Base-by-base conservation (phyloP, 164 flowering plant species). In the Brasenia schreberi region DNA sequence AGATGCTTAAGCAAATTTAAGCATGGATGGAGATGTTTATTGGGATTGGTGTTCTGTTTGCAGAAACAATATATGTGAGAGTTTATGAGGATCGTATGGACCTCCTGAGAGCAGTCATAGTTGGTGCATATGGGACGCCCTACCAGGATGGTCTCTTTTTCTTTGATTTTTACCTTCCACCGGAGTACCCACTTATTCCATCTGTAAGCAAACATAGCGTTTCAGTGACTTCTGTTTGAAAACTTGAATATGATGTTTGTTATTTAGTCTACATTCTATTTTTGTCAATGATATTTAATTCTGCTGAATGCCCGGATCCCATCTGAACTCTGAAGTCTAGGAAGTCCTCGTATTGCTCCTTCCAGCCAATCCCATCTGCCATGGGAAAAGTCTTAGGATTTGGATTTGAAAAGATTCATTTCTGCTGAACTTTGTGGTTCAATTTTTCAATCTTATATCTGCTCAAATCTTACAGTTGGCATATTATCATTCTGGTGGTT, bases 131-230 rank as follows among this genome's bases (percentile, higher is more conserved):
- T 77, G 99, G 97, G 64, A 90, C 99, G 56, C 99, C 99, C 59
- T 95, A 95, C 72, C 99, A 95, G 78, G 99, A 95, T 81, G 99
- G 99, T n/a, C 87, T 95, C 64, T 95, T 92, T 79, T 85, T 95
- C 82, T 95, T 95, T 74, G 99, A 95, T 76, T 90, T 95, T 76
- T 88, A 88, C 69, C 98, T 95, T 76, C 97, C 99, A 17, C 88
- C 91, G 39, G 97, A 90, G 60, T 95, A 92, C 74, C 99, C 99
- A 19, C 82, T 81, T 78, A 91, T 85, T 71, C 98, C 99, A 66
- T 98, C 96, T 33, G 99, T 92, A 77, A 79, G 90, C 64, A 18
- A 62, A n/a, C 17, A 64, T 0, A 61, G 63, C 60, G 45, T 39
- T 19, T 59, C 9, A 18, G 14, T 44, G 68, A 19, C 18, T 23